These are phyloP conservation scores for Pythium monospermum DNA, from an alignment of 352 stramenopile genomes.

Conservation along the genomic window DNA sequence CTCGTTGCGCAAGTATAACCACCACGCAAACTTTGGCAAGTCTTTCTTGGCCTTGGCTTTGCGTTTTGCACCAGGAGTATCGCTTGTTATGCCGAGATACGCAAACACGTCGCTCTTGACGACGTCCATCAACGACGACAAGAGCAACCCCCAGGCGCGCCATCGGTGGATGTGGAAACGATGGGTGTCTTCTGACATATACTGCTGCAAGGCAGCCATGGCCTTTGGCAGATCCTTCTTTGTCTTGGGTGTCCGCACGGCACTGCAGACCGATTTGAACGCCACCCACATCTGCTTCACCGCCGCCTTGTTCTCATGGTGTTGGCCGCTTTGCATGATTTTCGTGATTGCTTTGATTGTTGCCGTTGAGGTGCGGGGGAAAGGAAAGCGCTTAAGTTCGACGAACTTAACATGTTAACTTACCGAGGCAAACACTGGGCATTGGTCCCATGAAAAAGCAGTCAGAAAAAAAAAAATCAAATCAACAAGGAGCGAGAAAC, in stretches of 20 bases:
- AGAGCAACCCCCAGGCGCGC: slow-evolving; percentile 59
- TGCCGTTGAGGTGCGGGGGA: slow-evolving; percentile 1
- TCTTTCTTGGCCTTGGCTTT: slow-evolving; percentile 24
- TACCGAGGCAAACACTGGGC: too few species aligned
- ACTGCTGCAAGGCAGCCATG: slow-evolving; percentile 38
- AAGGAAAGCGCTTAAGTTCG: slow-evolving; percentile 3
- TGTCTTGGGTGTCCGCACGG: slow-evolving; percentile 39
- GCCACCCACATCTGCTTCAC: slow-evolving; percentile 39
- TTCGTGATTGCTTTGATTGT: slow-evolving; percentile 1
- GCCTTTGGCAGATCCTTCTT: slow-evolving; percentile 27
- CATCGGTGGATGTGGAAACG: slow-evolving; percentile 65
- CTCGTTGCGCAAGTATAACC: slow-evolving; percentile 55
- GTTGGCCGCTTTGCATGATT: too few species aligned
- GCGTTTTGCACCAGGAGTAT: slow-evolving; percentile 8
- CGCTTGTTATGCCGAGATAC: slow-evolving; percentile 27
- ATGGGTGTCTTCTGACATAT: slow-evolving; percentile 41
- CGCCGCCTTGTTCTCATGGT: too few species aligned
- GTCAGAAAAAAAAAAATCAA: too few species aligned
- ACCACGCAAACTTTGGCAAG: slow-evolving; percentile 39
- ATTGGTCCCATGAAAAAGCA: too few species aligned
- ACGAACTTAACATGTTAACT: too few species aligned
- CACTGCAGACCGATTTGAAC: slow-evolving; percentile 40
- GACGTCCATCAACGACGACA: slow-evolving; percentile 41
- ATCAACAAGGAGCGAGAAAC: too few species aligned
- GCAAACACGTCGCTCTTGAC: slow-evolving; percentile 42